Evolutionary conservation across 169 alveolate genomes (phyloP).

Genomic region (Plasmodium blacklocki): DNA sequence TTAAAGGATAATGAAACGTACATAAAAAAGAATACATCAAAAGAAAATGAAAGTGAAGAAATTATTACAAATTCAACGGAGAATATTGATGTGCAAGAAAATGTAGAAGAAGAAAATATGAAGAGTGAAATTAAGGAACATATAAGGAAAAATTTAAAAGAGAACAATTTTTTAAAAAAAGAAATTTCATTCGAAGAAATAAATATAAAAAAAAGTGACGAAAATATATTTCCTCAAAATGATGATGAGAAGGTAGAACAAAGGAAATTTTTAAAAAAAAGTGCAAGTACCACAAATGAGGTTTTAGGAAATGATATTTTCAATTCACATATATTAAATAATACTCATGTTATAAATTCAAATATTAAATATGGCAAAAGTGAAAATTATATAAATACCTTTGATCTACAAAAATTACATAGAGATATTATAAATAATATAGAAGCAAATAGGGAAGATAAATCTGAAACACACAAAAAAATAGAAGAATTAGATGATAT

Average conservation of each 20-base stretch:
- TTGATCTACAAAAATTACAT: constrained; percentile 4
- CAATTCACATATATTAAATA: neutral
- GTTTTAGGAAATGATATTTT: constrained; percentile 1
- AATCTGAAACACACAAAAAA: neutral
- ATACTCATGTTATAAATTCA: constrained; percentile 20
- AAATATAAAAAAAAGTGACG: neutral
- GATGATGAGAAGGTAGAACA: neutral
- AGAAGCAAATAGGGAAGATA: neutral
- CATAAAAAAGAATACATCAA: too few species aligned
- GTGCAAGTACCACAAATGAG: too few species aligned
- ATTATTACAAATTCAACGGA: neutral
- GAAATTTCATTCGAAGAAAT: neutral
- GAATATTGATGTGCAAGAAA: neutral
- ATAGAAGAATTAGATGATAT: constrained; percentile 57
- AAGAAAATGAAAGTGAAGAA: neutral
- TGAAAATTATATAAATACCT: neutral
- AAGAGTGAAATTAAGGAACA: neutral
- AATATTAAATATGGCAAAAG: constrained; percentile 7
- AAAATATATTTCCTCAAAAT: neutral
- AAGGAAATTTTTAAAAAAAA: too few species aligned
- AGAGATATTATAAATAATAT: neutral
- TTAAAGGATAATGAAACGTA: neutral
- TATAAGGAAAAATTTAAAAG: neutral
- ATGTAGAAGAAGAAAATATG: constrained; percentile 3
- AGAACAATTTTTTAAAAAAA: neutral